phyloP scores from a whole-genome alignment of 176 grass and related monocot genomes.

The Oryza nivara region DNA sequence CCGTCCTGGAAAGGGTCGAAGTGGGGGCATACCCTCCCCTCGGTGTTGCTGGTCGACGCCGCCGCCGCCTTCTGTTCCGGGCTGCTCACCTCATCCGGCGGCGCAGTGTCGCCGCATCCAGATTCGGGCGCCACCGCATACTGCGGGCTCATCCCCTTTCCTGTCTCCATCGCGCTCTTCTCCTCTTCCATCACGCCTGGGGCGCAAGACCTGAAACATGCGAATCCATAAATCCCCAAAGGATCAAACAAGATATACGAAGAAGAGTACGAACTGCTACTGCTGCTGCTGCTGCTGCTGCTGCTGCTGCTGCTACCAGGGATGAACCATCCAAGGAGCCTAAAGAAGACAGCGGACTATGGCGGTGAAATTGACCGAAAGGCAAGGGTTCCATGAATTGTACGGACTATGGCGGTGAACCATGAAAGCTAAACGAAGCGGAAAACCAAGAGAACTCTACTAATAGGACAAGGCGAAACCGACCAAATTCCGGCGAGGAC shows the following conservation, averaged over 20 bases:
- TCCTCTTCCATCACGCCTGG: slow-evolving; percentile 39
- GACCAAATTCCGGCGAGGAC: neutral
- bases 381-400: neutral
- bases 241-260: neutral
- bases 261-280: neutral
- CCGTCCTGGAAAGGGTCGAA: slow-evolving; percentile 16
- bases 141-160: slow-evolving; percentile 17
- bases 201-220: slow-evolving; percentile 6
- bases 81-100: too few species aligned
- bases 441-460: neutral
- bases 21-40: slow-evolving; percentile 48
- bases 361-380: too few species aligned
- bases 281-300: too few species aligned
- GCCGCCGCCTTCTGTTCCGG: too few species aligned
- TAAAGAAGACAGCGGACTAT: too few species aligned
- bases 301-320: too few species aligned
- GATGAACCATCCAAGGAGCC: too few species aligned
- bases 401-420: neutral
- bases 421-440: neutral
- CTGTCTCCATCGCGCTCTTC: slow-evolving; percentile 15
- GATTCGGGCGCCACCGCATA: neutral
- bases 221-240: neutral
- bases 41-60: neutral
- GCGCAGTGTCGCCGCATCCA: neutral
- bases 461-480: neutral